Conservation (phyloP, 2,329 filamentous ascomycete genomes). For the Diaporthe longicolla region DNA sequence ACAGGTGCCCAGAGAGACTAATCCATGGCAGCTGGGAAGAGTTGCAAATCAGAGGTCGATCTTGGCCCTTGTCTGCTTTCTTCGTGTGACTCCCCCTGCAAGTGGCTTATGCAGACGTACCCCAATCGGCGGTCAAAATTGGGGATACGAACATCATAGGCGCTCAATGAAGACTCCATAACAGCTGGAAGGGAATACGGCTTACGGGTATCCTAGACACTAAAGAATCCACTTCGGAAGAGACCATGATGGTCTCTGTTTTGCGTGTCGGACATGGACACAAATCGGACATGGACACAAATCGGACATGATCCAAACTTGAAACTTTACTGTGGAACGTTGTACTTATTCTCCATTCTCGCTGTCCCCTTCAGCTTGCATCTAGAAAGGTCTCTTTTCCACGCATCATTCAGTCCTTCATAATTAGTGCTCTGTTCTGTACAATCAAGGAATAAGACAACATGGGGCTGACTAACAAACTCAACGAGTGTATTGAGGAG, state of each 20-base stretch:
- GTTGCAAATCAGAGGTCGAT: constrained; percentile 10
- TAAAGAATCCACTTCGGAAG: neutral
- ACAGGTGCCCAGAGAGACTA: constrained; percentile 19
- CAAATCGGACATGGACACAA: neutral
- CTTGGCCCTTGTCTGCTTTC: neutral
- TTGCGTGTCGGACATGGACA: neutral
- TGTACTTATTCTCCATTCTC: neutral
- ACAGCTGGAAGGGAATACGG: neutral
- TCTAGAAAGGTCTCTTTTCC: neutral
- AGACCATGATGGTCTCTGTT: neutral
- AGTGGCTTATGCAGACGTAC: constrained; percentile 5
- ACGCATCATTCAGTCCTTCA: too few species aligned
- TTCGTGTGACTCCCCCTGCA: constrained; percentile 2
- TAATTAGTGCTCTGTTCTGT: neutral
- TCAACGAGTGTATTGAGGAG: constrained; percentile 53
- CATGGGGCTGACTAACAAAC: constrained; percentile 41
- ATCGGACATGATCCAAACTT: neutral
- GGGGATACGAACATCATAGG: neutral
- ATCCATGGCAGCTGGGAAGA: neutral
- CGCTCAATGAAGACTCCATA: neutral
- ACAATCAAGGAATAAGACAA: neutral
- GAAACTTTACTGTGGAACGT: neutral
- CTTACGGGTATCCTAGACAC: neutral
- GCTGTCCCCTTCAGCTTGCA: neutral
- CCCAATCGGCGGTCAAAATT: constrained; percentile 6